These are phyloP conservation scores for Nematocida major DNA, from an alignment of 371 early-diverging fungal genomes.

Conservation along the genomic window DNA sequence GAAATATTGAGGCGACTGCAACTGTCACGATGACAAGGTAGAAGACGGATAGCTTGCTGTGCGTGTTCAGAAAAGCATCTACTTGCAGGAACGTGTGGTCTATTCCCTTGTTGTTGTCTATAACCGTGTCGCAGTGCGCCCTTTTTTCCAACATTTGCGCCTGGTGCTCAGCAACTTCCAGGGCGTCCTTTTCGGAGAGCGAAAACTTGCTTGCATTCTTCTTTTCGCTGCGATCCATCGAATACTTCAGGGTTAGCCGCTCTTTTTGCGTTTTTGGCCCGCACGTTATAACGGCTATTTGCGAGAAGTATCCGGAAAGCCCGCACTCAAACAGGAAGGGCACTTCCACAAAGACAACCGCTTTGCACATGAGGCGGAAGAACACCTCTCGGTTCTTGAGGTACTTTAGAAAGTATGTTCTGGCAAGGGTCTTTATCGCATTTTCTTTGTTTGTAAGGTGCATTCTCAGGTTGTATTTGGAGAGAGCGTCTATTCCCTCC, in stretches of 20 bases:
- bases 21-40: background rate
- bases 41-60: slow-evolving; percentile 7
- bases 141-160: slow-evolving; percentile 16
- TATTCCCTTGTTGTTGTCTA: slow-evolving; percentile 31
- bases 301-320: slow-evolving; percentile 20
- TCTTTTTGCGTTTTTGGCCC: slow-evolving; percentile 52
- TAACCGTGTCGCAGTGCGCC: slow-evolving; percentile 30
- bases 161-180: background rate
- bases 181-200: background rate
- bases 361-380: background rate
- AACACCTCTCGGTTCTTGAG: background rate
- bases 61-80: slow-evolving; percentile 6
- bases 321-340: slow-evolving; percentile 46
- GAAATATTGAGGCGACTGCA: background rate
- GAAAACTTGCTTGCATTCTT: too few relatives aligned
- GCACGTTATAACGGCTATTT: slow-evolving; percentile 35
- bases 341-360: slow-evolving; percentile 20
- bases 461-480: background rate
- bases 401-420: background rate
- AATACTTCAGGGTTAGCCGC: slow-evolving; percentile 7
- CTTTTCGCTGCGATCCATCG: background rate
- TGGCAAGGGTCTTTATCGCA: background rate
- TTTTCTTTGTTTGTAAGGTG: background rate
- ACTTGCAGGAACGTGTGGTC: slow-evolving; percentile 11
- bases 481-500: background rate